Evolutionary conservation across 169 alveolate genomes (phyloP), one percentile per base, ranked within the genome.

Genomic region (Plasmodium ovale): DNA sequence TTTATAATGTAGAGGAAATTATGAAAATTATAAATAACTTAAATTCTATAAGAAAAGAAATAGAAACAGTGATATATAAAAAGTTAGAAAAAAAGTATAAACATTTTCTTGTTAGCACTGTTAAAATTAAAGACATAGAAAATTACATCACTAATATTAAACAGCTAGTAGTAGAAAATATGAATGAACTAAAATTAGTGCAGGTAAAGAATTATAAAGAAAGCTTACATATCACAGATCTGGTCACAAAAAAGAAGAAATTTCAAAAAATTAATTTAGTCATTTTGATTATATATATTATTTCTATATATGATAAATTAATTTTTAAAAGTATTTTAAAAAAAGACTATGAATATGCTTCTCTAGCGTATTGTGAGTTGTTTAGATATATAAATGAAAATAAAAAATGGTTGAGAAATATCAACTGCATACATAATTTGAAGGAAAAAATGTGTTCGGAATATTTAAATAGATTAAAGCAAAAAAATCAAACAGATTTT

Each of bases 11-110:
- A 19, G 90, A 82, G 51, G 90, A 82, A 29, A 64, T 82, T 33
- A 65, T 82, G 90, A 82, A 82, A 82, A 82, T 82, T 27, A 82
- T 82, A 51, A 82, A 82, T 47, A 82, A 82, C 33, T 64, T 82
- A 82, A 82, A 82, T 82, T 82, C 90, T n/a, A 82, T 82, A 49
- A 82, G 90, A 69, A 82, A 65, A 65, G 90, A 82, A 65, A 82
- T 82, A 23, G 90, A 82, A 82, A 82, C 90, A 2, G 71, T 27
- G 10, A 82, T 82, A 49, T 82, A 82, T 69, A 82, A 64, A 65
- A 82, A 82, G 29, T 51, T 82, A 35, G 90, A 82, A 82, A 82
- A 51, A 54, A 82, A 53, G 65, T 82, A 82, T 58, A 49, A 33
- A 58, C 51, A 64, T 27, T 65, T 65, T 42, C 68, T 82, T 69